Percentiles rank a stretch among this genome's conserved stretches.
Conservation (phyloP, 257 asterid genomes). For the Catharanthus roseus region DNA sequence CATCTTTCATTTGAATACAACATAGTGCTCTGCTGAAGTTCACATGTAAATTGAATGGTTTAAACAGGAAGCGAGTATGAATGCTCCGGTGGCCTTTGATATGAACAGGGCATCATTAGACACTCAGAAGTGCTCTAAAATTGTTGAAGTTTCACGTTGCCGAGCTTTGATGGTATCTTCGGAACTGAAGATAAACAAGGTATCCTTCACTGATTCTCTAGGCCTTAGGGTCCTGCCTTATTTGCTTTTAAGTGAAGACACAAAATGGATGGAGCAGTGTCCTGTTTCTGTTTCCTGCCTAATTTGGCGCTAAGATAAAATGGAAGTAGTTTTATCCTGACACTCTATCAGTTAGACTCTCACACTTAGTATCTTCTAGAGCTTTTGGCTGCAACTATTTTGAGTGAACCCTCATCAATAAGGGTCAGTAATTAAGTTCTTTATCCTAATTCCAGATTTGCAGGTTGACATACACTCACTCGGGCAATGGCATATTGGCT, state of each 20-base stretch:
- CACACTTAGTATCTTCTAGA: neutral
- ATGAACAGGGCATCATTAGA: slow-evolving; percentile 25
- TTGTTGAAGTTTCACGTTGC: slow-evolving; percentile 53
- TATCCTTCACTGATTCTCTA: too few species aligned
- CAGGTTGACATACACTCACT: slow-evolving; percentile 57
- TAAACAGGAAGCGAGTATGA: slow-evolving; percentile 30
- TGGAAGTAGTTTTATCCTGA: neutral
- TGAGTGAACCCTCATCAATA: neutral
- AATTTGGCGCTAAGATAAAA: neutral
- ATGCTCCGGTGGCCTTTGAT: slow-evolving; percentile 19
- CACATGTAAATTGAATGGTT: slow-evolving; percentile 1
- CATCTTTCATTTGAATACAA: neutral
- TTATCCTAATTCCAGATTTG: slow-evolving; percentile 49
- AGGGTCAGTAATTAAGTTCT: neutral
- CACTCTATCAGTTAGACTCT: neutral
- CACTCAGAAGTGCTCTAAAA: slow-evolving; percentile 35
- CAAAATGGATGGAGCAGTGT: neutral
- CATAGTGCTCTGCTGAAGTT: neutral
- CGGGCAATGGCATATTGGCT: slow-evolving; percentile 62
- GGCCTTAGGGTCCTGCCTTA: too few species aligned
- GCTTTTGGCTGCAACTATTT: neutral
- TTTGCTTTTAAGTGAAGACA: too few species aligned
- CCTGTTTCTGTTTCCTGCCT: neutral
- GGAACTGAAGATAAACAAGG: slow-evolving; percentile 41
- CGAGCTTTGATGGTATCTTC: slow-evolving; percentile 46